These are phyloP conservation scores for Paramecium biaurelia DNA, from an alignment of 73 alveolate species.

Conservation along the genomic window DNA sequence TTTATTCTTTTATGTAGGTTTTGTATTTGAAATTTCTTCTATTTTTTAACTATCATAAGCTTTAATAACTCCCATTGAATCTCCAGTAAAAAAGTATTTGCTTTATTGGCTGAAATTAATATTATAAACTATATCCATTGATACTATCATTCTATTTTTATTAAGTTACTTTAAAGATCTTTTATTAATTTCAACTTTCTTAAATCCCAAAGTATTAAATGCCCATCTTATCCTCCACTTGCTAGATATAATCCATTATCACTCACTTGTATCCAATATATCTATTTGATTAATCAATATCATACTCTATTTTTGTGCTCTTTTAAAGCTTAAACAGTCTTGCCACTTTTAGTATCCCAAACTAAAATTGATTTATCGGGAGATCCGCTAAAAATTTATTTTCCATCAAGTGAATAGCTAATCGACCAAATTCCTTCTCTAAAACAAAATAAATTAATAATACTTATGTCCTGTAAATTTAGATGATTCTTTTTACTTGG, in stretches of 20 bases:
- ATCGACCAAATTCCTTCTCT: conserved; percentile 7
- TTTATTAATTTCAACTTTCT: neutral
- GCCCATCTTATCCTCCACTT: conserved; percentile 50
- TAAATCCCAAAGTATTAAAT: conserved; percentile 28
- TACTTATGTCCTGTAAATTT: conserved; percentile 10
- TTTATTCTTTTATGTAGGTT: neutral
- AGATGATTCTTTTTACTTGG: neutral
- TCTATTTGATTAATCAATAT: neutral
- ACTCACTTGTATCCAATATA: neutral
- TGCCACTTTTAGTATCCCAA: conserved; percentile 31
- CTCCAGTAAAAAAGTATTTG: conserved; percentile 10
- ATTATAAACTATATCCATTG: conserved; percentile 18
- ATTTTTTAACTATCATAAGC: conserved; percentile 28
- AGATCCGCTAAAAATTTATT: conserved; percentile 29
- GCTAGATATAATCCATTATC: conserved; percentile 34
- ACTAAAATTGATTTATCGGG: conserved; percentile 5
- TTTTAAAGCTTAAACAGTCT: neutral
- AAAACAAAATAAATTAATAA: neutral
- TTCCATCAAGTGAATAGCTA: conserved; percentile 22
- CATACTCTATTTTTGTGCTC: conserved; percentile 20
- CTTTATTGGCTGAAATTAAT: neutral
- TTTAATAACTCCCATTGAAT: conserved; percentile 17
- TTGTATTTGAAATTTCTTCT: neutral
- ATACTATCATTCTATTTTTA: neutral
- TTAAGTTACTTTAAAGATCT: neutral